Evolutionary conservation across 768 basidiomycete species (phyloP), one percentile per base, ranked within the genome.

Genomic region (Phaeotremella skinneri): DNA sequence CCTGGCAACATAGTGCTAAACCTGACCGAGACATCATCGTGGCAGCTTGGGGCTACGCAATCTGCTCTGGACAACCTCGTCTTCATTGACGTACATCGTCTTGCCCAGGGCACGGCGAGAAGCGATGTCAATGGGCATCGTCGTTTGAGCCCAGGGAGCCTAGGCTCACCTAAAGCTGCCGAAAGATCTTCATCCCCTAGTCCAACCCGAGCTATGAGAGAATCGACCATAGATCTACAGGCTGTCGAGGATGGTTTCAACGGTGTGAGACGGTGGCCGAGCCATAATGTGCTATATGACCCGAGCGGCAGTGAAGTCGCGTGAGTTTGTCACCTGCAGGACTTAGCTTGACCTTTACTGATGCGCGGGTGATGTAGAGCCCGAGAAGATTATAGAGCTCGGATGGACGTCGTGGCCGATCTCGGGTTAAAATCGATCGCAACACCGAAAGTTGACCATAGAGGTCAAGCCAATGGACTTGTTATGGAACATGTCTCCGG

Each of bases 381-480:
- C n/a, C 16, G 23, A 23, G 3, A 5, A 25, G 43, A 52, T 45
- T 52, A 27, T 43, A 23, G 37, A 34, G 61, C 52, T 45, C 61
- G 26, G 23, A 49, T 21, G 20, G 39, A 29, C 25, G 62, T 32
- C 11, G 43, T 48, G 55, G 23, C 21, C 6, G 62, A 63, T 50
- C 49, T 73, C 4, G 87, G 84, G 0, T 68, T 96, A 25, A 74
- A 80, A 11, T 81, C 78, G 30, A 81, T 94, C 62, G 74, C 77
- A 20, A 86, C 89, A 0, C 87, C 89, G 0, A 83, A 86, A 48
- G 87, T 94, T 1, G 72, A 78, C 16, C 92, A 97, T 76, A 81
- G 86, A 6, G 85, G 85, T 32, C 78, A 81, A 20, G 88, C 87
- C 55, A 89, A 85, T 74, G 92, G 91, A 1, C 76, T 82, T 9